These are phyloP conservation scores for Trametopsis cervina DNA, from an alignment of 768 basidiomycete species.

Conservation along the genomic window DNA sequence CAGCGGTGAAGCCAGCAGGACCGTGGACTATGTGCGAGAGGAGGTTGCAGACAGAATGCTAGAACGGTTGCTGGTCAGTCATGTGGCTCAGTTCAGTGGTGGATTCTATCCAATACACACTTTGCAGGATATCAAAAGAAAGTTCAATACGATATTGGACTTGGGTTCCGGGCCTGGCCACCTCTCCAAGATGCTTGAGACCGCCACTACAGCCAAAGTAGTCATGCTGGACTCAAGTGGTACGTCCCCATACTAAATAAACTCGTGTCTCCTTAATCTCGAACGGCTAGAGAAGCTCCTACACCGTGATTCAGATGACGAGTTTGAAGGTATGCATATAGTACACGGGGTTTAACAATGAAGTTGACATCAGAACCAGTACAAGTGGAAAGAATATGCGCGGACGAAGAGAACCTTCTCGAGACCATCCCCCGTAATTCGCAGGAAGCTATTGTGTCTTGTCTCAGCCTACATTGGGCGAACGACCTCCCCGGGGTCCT, in stretches of 20 bases:
- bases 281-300: slow-evolving; percentile 53
- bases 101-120: slow-evolving; percentile 2
- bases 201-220: slow-evolving; percentile 58
- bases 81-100: slow-evolving; percentile 4
- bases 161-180: slow-evolving; percentile 89
- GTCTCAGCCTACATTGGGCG: slow-evolving; percentile 91
- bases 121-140: slow-evolving; percentile 81
- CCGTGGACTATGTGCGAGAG: slow-evolving; percentile 87
- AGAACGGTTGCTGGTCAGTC: slow-evolving; percentile 76
- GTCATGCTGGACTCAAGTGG: slow-evolving; percentile 86
- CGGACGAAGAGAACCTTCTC: slow-evolving; percentile 80
- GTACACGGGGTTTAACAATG: background rate
- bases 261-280: slow-evolving; percentile 3
- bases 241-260: slow-evolving; percentile 24
- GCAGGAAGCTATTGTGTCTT: slow-evolving; percentile 89
- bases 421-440: slow-evolving; percentile 59
- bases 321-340: slow-evolving; percentile 65
- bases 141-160: slow-evolving; percentile 76
- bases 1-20: slow-evolving; percentile 54
- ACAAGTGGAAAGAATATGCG: slow-evolving; percentile 66
- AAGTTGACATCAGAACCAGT: slow-evolving; percentile 39
- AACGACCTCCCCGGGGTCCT: slow-evolving; percentile 92
- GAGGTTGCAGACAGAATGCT: slow-evolving; percentile 89
- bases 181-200: slow-evolving; percentile 76
- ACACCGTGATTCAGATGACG: slow-evolving; percentile 66